Evolutionary conservation across 257 asterid genomes (phyloP).

Genomic region (Scutellaria baicalensis): DNA sequence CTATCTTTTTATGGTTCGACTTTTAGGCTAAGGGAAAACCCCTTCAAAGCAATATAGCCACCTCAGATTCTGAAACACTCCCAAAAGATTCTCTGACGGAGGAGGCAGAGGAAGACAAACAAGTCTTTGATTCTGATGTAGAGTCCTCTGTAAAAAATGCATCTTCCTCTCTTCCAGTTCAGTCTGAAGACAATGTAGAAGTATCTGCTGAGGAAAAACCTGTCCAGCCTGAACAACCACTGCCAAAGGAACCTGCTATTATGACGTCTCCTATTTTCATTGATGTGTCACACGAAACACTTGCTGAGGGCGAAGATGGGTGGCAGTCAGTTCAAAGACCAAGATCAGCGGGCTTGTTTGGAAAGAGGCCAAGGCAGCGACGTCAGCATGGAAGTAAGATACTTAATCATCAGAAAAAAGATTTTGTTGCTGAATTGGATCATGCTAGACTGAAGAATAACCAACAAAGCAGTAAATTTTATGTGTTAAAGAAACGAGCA

Average conservation of each 20-base stretch:
- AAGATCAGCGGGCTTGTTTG: conserved; percentile 67
- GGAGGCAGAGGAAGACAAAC: conserved; percentile 42
- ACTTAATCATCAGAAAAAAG: conserved; percentile 64
- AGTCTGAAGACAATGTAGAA: conserved; percentile 32
- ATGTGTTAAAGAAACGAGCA: conserved; percentile 59
- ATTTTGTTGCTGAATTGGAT: conserved; percentile 55
- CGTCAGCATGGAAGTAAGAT: conserved; percentile 53
- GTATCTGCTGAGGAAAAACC: conserved; percentile 27
- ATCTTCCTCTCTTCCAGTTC: conserved; percentile 29
- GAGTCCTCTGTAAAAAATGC: conserved; percentile 24
- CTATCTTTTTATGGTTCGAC: conserved; percentile 14
- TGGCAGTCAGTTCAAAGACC: conserved; percentile 97
- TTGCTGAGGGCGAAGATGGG: conserved; percentile 85
- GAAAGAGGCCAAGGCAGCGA: conserved; percentile 70
- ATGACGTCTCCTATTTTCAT: conserved; percentile 24
- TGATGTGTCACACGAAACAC: conserved; percentile 45
- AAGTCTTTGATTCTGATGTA: conserved; percentile 31
- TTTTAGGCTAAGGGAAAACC: conserved; percentile 66
- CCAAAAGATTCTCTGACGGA: conserved; percentile 30
- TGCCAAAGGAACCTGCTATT: conserved; percentile 29
- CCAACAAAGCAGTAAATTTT: conserved; percentile 53
- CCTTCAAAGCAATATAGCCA: conserved; percentile 39
- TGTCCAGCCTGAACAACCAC: conserved; percentile 31
- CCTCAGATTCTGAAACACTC: conserved; percentile 43
- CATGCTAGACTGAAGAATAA: conserved; percentile 50